A percentile compares a stretch with the other conserved stretches of the same genome.
These are phyloP conservation scores for Mangifera indica DNA, from an alignment of 345 rosid species.

Conservation along the genomic window DNA sequence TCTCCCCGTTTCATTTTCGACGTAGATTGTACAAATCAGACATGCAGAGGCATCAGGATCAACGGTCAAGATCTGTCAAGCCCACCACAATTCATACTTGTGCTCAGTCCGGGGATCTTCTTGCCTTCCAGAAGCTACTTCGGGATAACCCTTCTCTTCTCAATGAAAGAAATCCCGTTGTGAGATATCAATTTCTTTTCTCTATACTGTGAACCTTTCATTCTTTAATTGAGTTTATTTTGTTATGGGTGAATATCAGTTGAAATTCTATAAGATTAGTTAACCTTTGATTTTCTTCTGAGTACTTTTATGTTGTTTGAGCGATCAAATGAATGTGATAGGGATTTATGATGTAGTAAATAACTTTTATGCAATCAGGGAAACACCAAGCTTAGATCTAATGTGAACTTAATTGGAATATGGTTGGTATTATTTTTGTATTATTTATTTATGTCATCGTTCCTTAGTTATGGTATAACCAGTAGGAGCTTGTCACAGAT, in stretches of 20 bases:
- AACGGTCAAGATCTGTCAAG: conserved; percentile 65
- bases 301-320: background rate
- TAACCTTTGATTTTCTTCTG: background rate
- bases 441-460: background rate
- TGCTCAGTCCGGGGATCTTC: conserved; percentile 85
- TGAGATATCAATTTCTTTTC: conserved; percentile 30
- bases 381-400: conserved; percentile 12
- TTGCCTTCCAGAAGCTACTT: conserved; percentile 64
- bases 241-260: background rate
- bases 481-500: background rate
- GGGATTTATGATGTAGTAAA: background rate
- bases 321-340: background rate
- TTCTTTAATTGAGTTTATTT: too few relatives aligned
- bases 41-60: conserved; percentile 59
- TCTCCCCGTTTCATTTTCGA: background rate
- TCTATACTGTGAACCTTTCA: background rate
- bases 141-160: conserved; percentile 68
- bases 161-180: conserved; percentile 88
- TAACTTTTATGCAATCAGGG: background rate
- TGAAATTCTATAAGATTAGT: too few relatives aligned
- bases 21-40: background rate
- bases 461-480: background rate
- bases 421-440: background rate
- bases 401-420: background rate
- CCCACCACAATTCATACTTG: conserved; percentile 78